phyloP scores from a whole-genome alignment of 2,329 filamentous ascomycete species.

The Aspergillus glaucus region DNA sequence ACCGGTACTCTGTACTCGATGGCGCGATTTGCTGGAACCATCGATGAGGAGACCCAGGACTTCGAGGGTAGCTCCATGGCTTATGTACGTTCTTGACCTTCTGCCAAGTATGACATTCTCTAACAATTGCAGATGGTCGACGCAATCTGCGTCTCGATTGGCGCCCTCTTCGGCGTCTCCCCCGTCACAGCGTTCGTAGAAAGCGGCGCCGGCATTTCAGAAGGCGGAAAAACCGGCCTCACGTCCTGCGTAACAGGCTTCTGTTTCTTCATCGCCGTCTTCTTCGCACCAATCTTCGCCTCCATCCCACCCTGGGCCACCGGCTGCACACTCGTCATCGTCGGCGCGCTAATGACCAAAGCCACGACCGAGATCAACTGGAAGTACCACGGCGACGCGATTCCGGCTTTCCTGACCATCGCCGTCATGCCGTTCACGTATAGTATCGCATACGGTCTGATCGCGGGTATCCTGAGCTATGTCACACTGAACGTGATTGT shows the following conservation, averaged over 20 bases:
- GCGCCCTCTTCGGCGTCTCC: slow-evolving; percentile 67
- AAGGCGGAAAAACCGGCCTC: slow-evolving; percentile 79
- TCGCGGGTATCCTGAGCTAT: slow-evolving; percentile 72
- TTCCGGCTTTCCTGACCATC: slow-evolving; percentile 79
- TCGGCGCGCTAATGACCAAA: slow-evolving; percentile 80
- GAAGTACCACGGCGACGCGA: slow-evolving; percentile 74
- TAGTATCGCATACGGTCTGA: slow-evolving; percentile 79
- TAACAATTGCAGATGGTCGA: slow-evolving; percentile 55
- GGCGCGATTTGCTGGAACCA: slow-evolving; percentile 73
- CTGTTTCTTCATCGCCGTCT: slow-evolving; percentile 80
- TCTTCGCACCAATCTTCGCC: slow-evolving; percentile 86
- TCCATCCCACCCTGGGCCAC: slow-evolving; percentile 87
- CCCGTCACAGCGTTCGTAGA: slow-evolving; percentile 85
- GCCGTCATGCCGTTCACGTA: slow-evolving; percentile 86
- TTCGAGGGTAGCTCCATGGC: slow-evolving; percentile 80
- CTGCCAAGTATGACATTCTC: background rate
- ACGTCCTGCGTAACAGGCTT: slow-evolving; percentile 72
- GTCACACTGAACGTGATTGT: slow-evolving; percentile 66
- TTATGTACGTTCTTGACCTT: slow-evolving; percentile 47
- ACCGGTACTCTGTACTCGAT: slow-evolving; percentile 86
- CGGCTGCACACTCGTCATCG: slow-evolving; percentile 77
- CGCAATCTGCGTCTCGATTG: slow-evolving; percentile 71
- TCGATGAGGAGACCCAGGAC: slow-evolving; percentile 76
- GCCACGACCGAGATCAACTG: slow-evolving; percentile 81
- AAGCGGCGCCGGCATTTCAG: slow-evolving; percentile 82